phyloP scores from a whole-genome alignment of 2,329 filamentous ascomycete species.

The Pseudodiploospora longispora region DNA sequence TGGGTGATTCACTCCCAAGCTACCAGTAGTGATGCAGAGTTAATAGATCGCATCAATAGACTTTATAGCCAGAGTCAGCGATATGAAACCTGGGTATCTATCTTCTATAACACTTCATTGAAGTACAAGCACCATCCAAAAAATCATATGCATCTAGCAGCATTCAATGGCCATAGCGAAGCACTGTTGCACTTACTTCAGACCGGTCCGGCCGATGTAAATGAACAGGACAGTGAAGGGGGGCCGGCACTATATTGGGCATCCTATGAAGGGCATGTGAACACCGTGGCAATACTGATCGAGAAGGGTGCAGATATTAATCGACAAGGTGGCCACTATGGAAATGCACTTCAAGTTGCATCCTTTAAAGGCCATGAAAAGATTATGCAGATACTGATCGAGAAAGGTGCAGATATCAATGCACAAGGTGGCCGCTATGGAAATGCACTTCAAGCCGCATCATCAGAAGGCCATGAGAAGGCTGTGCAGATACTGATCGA shows the following conservation, averaged over 20 bases:
- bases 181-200: background rate
- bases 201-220: background rate
- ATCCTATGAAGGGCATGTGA: background rate
- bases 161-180: background rate
- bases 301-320: background rate
- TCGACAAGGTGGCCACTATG: background rate
- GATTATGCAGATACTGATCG: background rate
- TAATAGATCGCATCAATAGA: too few species aligned
- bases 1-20: background rate
- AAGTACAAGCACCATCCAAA: background rate
- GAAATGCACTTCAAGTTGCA: background rate
- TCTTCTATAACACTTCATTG: background rate
- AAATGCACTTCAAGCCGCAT: background rate
- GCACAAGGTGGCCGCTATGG: too few species aligned
- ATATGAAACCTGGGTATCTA: too few species aligned
- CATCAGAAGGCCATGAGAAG: background rate
- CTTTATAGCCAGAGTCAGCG: too few species aligned
- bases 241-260: background rate
- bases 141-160: background rate
- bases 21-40: background rate
- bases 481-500: background rate
- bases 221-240: background rate
- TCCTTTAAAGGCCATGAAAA: background rate
- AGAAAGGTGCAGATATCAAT: too few species aligned
- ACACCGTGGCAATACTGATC: background rate